Conservation (phyloP, 495 filamentous ascomycete species). For the Monascus purpureus region DNA sequence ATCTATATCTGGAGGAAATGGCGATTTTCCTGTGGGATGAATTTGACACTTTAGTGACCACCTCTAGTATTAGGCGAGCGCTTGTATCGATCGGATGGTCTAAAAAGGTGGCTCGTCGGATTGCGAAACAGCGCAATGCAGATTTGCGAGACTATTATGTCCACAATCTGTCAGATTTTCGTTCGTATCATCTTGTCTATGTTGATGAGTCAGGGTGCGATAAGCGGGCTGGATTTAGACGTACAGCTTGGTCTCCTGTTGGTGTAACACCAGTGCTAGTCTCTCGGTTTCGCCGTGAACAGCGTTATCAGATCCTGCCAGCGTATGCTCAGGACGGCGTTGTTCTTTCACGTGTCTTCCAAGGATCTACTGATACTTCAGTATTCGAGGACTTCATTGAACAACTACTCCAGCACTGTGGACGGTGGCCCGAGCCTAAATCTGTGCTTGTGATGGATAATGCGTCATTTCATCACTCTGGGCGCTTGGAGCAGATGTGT, state of each 20-base stretch:
- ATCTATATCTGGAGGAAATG: conserved; percentile 10
- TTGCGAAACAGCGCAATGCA: conserved; percentile 15
- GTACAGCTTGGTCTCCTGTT: conserved; percentile 13
- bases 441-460: conserved; percentile 29
- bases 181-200: conserved; percentile 16
- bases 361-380: conserved; percentile 17
- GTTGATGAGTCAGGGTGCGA: too few species aligned
- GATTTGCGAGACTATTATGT: conserved; percentile 22
- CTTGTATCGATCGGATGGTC: conserved; percentile 4
- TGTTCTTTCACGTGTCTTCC: conserved; percentile 13
- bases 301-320: conserved; percentile 22
- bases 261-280: conserved; percentile 16
- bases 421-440: conserved; percentile 21
- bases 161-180: conserved; percentile 15
- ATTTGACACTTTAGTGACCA: conserved; percentile 2
- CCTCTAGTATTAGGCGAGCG: conserved; percentile 3
- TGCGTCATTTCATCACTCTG: too few species aligned
- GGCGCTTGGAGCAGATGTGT: conserved; percentile 17
- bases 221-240: conserved; percentile 13
- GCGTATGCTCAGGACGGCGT: conserved; percentile 22
- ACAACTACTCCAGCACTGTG: conserved; percentile 18
- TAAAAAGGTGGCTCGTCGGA: conserved; percentile 5
- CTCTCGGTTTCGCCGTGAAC: conserved; percentile 12
- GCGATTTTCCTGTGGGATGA: conserved; percentile 8
- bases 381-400: conserved; percentile 26